Evolutionary conservation across 495 filamentous ascomycete genomes (phyloP), one percentile per base, ranked within the genome.

Genomic region (Annulohypoxylon stygium): DNA sequence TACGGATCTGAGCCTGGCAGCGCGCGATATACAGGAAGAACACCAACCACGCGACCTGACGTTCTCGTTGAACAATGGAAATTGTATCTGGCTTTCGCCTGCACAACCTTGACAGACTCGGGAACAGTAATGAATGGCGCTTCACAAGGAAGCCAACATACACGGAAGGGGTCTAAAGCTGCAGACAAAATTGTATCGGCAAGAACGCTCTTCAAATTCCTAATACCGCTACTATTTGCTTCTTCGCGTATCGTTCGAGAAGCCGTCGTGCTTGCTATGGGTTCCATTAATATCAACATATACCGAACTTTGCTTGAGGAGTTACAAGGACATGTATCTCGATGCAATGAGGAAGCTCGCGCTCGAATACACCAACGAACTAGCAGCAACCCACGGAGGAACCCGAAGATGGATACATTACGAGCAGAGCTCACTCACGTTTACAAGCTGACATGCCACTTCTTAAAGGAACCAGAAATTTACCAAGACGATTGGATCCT

Each of bases 1-100:
- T 85, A 89, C 36, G 81, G 80, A 8, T 81, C 79, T 18, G 84
- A 84, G 30, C 80, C 74, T 47, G 85, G 71, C 55, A 83, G 81
- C 63, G 82, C 80, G 43, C 81, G 84, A 12, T 78, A 86, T 20
- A 78, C 84, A n/a, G 83, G 80, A 30, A 83, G 87, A 57, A 89
- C 76, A 48, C 91, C 90, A 34, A 92, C 91, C 3, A 91, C 93
- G 26, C 90, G 94, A 8, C 92, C 94, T 2, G 94, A 97, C 59
- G 90, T 97, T 43, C 83, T 99, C 63, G 88, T 98, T 66, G 96
- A 98, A 77, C 96, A 99, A 80, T 99, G 95, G 95, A 98, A 97
- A 80, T 83, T 98, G n/a, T 98, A 98, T 78, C 86, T 99, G 47
- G 93, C 97, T 50, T 97, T 98, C 81, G 97, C 97, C 5, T 99